These are phyloP conservation scores for Trichoderma pleuroti DNA, from an alignment of 2,329 filamentous ascomycete species.

Conservation along the genomic window DNA sequence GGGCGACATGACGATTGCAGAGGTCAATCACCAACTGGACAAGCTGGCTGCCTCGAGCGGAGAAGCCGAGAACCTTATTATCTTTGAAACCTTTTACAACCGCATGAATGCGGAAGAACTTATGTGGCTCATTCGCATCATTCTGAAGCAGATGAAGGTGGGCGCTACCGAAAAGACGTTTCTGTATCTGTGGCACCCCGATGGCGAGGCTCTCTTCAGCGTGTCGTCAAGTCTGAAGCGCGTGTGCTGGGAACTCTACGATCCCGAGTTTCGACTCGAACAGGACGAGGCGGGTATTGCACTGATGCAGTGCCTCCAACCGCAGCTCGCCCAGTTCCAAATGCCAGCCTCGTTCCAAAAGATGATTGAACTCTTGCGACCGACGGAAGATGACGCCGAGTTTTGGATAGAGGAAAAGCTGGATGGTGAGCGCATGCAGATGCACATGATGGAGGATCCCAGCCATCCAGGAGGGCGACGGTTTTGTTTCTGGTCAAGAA, in stretches of 20 bases:
- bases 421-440: slow-evolving; percentile 94
- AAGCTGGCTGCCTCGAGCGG: slow-evolving; percentile 69
- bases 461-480: slow-evolving; percentile 62
- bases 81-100: slow-evolving; percentile 80
- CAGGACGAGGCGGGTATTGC: slow-evolving; percentile 70
- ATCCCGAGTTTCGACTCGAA: slow-evolving; percentile 69
- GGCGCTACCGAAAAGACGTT: slow-evolving; percentile 85
- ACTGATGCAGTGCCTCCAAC: slow-evolving; percentile 94
- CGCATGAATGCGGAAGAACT: slow-evolving; percentile 92
- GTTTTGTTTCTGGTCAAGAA: slow-evolving; percentile 91
- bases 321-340: slow-evolving; percentile 90
- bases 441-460: slow-evolving; percentile 80
- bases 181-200: slow-evolving; percentile 76
- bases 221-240: slow-evolving; percentile 85
- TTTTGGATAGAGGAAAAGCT: slow-evolving; percentile 99
- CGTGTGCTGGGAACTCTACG: slow-evolving; percentile 90
- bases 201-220: slow-evolving; percentile 75
- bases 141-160: slow-evolving; percentile 72
- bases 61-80: slow-evolving; percentile 78
- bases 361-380: slow-evolving; percentile 66
- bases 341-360: slow-evolving; percentile 72
- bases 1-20: slow-evolving; percentile 78
- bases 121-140: slow-evolving; percentile 91
- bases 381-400: slow-evolving; percentile 65
- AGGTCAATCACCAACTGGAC: slow-evolving; percentile 86